Evolutionary conservation across 305 asterid species (phyloP), one percentile per base, ranked within the genome.

Genomic region (Nicotiana rustica): DNA sequence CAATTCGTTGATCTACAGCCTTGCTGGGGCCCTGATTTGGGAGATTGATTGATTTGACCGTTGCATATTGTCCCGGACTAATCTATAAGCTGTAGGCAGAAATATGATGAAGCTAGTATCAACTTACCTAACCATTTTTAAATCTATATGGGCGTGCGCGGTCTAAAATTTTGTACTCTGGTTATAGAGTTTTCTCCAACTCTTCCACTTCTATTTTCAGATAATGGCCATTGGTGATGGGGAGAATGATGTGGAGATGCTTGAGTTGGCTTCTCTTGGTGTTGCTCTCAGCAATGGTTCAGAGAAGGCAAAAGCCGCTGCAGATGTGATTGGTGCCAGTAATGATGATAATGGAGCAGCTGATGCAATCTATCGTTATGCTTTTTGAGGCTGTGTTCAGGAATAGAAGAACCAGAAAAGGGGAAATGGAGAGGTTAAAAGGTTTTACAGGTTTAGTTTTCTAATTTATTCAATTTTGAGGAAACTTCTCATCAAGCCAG

Each of bases 191-290:
- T 73, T 41, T 49, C 64, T 25, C 44, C 79, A 73, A 49, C 60
- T 79, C 19, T 85, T 81, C 14, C 33, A 2, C 17, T 62, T 47
- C 18, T 9, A 83, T 81, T 68, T 59, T 25, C 78, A 94, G 97
- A 85, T 94, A 47, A 94, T 96, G 99, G 99, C 99, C 38, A 92
- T 96, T 67, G 99, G 99, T 44, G 99, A 96, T 70, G 99, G 99
- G 59, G 99, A 96, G 88, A 96, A 96, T 83, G 99, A 96, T 41
- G 90, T 96, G 56, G 99, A 96, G 92, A 96, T 96, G 99, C 97
- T 96, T 17, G 82, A 94, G 88, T 85, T 96, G 90, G 99, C 95
- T 82, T 91, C 98, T 79, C 88, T 96, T n/a, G 98, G 99, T 31
- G 92, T 96, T 49, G 99, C 97, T 82, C 87, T 96, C n/a, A 91